Base-by-base conservation (phyloP, 1,284 basidiomycete species). In the Inonotus obliquus region DNA sequence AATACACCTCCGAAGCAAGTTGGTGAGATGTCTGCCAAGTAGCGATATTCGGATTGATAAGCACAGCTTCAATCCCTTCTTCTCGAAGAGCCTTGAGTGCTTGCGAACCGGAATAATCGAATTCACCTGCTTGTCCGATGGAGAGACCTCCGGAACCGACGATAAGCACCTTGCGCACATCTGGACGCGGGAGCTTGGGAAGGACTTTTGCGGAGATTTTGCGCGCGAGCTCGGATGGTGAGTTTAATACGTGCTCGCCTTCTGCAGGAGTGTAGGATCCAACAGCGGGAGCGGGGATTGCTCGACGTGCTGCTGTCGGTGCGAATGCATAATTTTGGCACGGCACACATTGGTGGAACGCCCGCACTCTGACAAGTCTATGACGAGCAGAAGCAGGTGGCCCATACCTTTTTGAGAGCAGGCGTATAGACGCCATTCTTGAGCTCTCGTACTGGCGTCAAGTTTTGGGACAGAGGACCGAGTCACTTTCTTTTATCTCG, bases 111-210 rank as follows among this genome's bases (percentile, higher is more conserved):
- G 95, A 98, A 77, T 99, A 99, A 76, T 99, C 97, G 76, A 99
- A 99, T 77, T 99, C 97, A 75, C 97, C 97, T 4, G 97, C 97
- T 76, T 99, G 97, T 49, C 97, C 97, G 66, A 99, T 99, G 71
- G 88, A 91, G 54, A 99, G 86, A 65, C 97, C 97, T 70, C 97
- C 97, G 66, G 90, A 93, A 66, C 97, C 97, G 56, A 99, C 94
- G 63, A 99, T 93, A 64, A 99, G 83, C 55, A 99, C 97, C 73
- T 96, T 97, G 74, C 91, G 89, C 53, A 99, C 96, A 69, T 98
- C 87, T 27, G 93, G 90, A 37, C 90, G 85, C 41, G 89, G 86
- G 38, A 95, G 80, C 70, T 92, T 91, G 44, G 94, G 92, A 19
- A 98, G 81, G 52, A 97, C 95, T 69, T 89, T 92, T 21, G 94